Evolutionary conservation across 108 stramenopile genomes (phyloP).

Genomic region (Skeletonema tropicum): DNA sequence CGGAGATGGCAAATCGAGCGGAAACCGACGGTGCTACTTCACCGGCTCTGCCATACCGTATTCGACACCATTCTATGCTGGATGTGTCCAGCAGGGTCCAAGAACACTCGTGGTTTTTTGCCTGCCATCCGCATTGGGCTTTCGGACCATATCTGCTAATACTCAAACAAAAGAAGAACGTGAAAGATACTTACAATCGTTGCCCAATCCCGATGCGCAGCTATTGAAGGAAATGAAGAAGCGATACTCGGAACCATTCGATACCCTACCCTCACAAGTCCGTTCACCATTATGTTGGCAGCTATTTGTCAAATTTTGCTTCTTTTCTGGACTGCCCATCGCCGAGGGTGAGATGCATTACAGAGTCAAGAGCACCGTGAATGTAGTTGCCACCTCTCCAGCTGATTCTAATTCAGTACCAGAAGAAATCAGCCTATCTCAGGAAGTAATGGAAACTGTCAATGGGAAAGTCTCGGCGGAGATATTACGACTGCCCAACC

Average conservation of each 20-base stretch:
- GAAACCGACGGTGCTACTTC: conserved; percentile 87
- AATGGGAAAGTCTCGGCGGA: conserved; percentile 74
- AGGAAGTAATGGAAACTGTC: conserved; percentile 88
- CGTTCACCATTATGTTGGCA: conserved; percentile 69
- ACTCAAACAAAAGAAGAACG: conserved; percentile 22
- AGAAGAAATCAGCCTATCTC: conserved; percentile 72
- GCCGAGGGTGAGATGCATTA: conserved; percentile 91
- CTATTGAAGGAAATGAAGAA: conserved; percentile 67
- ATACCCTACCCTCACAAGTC: conserved; percentile 78
- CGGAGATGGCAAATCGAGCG: conserved; percentile 49
- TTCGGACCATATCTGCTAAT: conserved; percentile 42
- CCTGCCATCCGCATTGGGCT: conserved; percentile 72
- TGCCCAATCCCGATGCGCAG: conserved; percentile 59
- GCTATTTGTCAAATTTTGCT: conserved; percentile 85
- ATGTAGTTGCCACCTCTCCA: conserved; percentile 8
- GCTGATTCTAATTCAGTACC: conserved; percentile 19
- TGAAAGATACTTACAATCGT: conserved; percentile 27
- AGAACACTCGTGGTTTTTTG: conserved; percentile 89
- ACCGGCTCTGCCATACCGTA: conserved; percentile 70
- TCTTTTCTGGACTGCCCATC: conserved; percentile 87
- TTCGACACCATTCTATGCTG: conserved; percentile 83
- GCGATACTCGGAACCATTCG: conserved; percentile 69
- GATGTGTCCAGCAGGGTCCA: conserved; percentile 80
- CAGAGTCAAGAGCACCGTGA: conserved; percentile 65
- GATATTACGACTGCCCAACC: conserved; percentile 78